These are phyloP conservation scores for Aspergillus pseudoterreus DNA, from an alignment of 2,329 filamentous ascomycete species.

Conservation along the genomic window DNA sequence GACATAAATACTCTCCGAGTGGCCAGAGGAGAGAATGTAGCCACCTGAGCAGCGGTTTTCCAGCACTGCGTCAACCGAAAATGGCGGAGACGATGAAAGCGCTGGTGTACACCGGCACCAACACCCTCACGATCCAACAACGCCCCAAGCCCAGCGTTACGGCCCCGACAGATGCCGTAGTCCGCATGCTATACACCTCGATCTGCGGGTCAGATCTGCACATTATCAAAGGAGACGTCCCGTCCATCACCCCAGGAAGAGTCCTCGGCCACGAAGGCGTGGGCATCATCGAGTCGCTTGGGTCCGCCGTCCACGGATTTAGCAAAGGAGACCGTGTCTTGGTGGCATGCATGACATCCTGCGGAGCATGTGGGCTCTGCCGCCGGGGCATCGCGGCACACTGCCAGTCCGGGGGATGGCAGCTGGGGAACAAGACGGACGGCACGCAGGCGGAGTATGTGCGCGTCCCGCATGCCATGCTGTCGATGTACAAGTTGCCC, in stretches of 20 bases:
- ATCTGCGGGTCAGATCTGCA: conserved; percentile 57
- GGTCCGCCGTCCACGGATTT: conserved; percentile 45
- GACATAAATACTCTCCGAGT: neutral
- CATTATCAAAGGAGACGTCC: conserved; percentile 53
- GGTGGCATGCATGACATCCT: conserved; percentile 51
- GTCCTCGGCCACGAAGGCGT: conserved; percentile 55
- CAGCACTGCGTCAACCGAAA: neutral
- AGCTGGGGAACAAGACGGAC: conserved; percentile 51
- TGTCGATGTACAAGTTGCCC: conserved; percentile 47
- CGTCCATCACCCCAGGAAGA: conserved; percentile 44
- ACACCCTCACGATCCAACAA: conserved; percentile 38
- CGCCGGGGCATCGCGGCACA: conserved; percentile 50
- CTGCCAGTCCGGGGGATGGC: conserved; percentile 54
- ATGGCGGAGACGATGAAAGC: conserved; percentile 41
- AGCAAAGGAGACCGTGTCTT: conserved; percentile 51
- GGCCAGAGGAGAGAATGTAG: too few relatives aligned
- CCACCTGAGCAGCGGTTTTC: too few relatives aligned
- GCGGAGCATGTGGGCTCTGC: conserved; percentile 51
- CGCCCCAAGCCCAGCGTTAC: conserved; percentile 40
- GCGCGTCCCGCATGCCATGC: conserved; percentile 49
- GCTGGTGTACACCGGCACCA: conserved; percentile 40
- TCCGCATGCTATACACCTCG: conserved; percentile 47
- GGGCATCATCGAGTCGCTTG: conserved; percentile 46
- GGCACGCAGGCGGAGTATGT: conserved; percentile 58
- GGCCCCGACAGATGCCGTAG: conserved; percentile 46